Conservation (phyloP, 805 yeast genomes). For the Limtongozyma cylindracea region DNA sequence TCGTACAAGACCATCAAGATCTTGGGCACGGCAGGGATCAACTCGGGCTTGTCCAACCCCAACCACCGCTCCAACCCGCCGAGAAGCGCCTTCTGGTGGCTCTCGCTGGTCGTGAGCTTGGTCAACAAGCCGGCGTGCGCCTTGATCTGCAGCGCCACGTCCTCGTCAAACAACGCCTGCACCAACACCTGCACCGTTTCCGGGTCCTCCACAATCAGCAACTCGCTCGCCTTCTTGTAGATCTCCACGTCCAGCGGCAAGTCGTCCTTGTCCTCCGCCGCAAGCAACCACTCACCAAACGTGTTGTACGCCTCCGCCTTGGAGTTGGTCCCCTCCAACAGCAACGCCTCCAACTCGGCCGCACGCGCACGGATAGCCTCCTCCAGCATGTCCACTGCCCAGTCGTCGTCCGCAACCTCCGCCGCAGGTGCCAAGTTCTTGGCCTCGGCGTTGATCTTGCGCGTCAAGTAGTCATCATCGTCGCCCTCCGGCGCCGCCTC, state of each 20-base stretch:
- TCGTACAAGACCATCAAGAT: slow-evolving; percentile 64
- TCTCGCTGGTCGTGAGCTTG: slow-evolving; percentile 39
- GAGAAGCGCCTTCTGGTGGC: slow-evolving; percentile 66
- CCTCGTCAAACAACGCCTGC: slow-evolving; percentile 64
- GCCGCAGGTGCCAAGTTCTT: slow-evolving; percentile 26
- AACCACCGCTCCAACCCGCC: slow-evolving; percentile 92
- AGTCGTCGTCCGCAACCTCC: slow-evolving; percentile 61
- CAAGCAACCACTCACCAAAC: slow-evolving; percentile 75
- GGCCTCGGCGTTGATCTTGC: slow-evolving; percentile 68
- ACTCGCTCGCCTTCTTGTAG: slow-evolving; percentile 67
- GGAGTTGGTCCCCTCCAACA: slow-evolving; percentile 17
- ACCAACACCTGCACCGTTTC: slow-evolving; percentile 80
- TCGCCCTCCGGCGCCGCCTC: slow-evolving; percentile 15
- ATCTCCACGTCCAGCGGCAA: slow-evolving; percentile 75
- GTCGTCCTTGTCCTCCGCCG: slow-evolving; percentile 23
- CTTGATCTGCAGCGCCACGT: slow-evolving; percentile 45
- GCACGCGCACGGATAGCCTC: slow-evolving; percentile 92
- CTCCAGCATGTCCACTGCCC: slow-evolving; percentile 95
- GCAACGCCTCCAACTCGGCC: slow-evolving; percentile 49
- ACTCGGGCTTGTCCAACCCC: slow-evolving; percentile 50
- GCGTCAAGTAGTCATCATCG: slow-evolving; percentile 52
- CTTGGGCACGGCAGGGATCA: slow-evolving; percentile 56
- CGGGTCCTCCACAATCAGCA: slow-evolving; percentile 45
- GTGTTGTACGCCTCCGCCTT: slow-evolving; percentile 47
- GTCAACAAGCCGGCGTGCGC: slow-evolving; percentile 64